A percentile compares a stretch with the other conserved stretches of the same genome.
These are phyloP conservation scores for Trichosanthes cucumerina DNA, from an alignment of 306 rosid genomes.

Conservation along the genomic window DNA sequence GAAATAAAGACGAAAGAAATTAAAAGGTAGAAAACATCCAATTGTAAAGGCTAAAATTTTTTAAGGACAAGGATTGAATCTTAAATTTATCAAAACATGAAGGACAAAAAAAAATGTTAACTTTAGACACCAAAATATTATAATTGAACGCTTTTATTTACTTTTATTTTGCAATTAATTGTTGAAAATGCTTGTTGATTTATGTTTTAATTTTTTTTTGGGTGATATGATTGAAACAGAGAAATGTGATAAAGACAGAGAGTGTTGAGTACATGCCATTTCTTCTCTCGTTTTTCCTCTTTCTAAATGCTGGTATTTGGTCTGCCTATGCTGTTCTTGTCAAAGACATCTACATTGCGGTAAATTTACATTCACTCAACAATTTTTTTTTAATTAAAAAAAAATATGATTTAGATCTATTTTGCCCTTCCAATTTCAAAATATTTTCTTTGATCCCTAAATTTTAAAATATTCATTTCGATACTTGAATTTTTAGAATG, in stretches of 20 bases:
- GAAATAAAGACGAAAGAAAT: too few species aligned
- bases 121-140: too few species aligned
- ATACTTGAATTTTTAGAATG: too few species aligned
- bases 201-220: neutral
- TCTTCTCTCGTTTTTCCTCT: conserved; percentile 29
- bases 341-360: conserved; percentile 34
- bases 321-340: conserved; percentile 24
- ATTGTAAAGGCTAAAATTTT: too few species aligned
- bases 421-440: too few species aligned
- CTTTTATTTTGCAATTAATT: neutral
- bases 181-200: neutral
- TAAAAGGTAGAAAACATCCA: too few species aligned
- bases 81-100: too few species aligned
- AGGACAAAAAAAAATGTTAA: too few species aligned
- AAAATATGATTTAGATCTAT: neutral
- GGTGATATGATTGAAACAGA: conserved; percentile 8
- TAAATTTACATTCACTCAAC: conserved; percentile 7
- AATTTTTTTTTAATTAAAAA: neutral
- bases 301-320: conserved; percentile 40
- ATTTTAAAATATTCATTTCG: too few species aligned
- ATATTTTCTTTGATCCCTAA: too few species aligned
- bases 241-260: conserved; percentile 24
- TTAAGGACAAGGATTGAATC: too few species aligned
- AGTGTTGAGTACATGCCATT: conserved; percentile 44
- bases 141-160: neutral